Percentiles rank a stretch among this genome's conserved stretches.
Evolutionary conservation across 495 filamentous ascomycete genomes (phyloP).

Genomic region (Neurospora sp.): DNA sequence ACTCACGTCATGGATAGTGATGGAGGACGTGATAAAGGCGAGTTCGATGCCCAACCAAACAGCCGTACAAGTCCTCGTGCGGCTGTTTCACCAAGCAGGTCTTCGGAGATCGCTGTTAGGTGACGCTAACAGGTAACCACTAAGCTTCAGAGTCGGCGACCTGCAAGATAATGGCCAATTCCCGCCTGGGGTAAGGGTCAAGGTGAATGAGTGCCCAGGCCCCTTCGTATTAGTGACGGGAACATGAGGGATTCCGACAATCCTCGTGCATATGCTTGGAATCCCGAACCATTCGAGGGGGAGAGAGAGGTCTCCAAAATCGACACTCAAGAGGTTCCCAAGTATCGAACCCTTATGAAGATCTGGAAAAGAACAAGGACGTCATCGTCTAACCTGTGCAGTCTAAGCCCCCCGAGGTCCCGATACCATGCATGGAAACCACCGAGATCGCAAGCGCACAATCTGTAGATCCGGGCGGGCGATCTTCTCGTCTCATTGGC

Average conservation of each 20-base stretch:
- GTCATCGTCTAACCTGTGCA: background rate
- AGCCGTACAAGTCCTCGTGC: background rate
- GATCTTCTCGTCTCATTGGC: background rate
- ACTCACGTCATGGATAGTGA: background rate
- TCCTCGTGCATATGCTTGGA: too few relatives aligned
- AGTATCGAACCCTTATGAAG: too few relatives aligned
- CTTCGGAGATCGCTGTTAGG: background rate
- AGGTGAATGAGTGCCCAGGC: background rate
- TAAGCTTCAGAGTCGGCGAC: background rate
- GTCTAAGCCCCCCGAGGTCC: background rate
- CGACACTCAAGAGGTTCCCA: too few relatives aligned
- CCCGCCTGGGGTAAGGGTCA: background rate
- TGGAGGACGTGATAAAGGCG: background rate
- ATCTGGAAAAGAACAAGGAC: background rate
- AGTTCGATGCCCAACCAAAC: background rate
- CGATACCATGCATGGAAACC: background rate
- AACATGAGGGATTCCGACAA: too few relatives aligned
- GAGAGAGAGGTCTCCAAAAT: too few relatives aligned
- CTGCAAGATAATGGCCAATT: background rate
- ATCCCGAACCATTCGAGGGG: too few relatives aligned
- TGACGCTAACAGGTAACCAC: background rate
- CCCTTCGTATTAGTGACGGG: too few relatives aligned
- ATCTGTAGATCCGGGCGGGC: background rate
- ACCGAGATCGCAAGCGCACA: background rate
- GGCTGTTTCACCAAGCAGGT: background rate